A percentile compares a stretch with the other conserved stretches of the same genome.
Evolutionary conservation across 1,284 basidiomycete genomes (phyloP).

Genomic region (Melampsora americana): DNA sequence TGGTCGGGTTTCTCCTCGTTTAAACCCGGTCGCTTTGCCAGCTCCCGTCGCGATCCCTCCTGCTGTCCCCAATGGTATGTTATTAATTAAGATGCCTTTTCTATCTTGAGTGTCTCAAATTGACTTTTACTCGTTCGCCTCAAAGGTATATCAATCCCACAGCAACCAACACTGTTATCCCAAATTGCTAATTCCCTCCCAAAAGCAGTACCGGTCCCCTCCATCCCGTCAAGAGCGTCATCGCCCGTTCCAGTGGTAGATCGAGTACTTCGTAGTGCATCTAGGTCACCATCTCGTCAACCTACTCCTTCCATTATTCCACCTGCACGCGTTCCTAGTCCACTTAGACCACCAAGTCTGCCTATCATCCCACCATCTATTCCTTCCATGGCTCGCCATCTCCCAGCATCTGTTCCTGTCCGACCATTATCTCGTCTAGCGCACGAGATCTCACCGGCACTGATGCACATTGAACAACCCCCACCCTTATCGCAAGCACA

Average conservation of each 20-base stretch:
- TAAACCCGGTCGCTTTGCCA: not conserved
- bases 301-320: slow-evolving; percentile 1
- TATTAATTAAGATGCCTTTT: no score
- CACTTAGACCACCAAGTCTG: not conserved
- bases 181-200: no score
- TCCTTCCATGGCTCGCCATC: not conserved
- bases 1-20: not conserved
- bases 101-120: no score
- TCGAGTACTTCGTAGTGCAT: slow-evolving; percentile 14
- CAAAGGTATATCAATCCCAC: no score
- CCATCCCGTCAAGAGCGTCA: not conserved
- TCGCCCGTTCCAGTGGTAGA: not conserved
- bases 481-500: not conserved
- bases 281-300: slow-evolving; percentile 37
- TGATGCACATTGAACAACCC: slow-evolving; percentile 2
- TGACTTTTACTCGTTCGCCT: no score
- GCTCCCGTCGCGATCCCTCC: no score
- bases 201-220: no score
- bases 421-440: slow-evolving; percentile 17
- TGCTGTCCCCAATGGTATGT: no score
- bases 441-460: slow-evolving; percentile 24
- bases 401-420: not conserved
- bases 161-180: no score
- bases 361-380: slow-evolving; percentile 3
- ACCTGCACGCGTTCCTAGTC: slow-evolving; percentile 7